phyloP scores from a whole-genome alignment of 768 basidiomycete species.

The Boletus reticulatus region DNA sequence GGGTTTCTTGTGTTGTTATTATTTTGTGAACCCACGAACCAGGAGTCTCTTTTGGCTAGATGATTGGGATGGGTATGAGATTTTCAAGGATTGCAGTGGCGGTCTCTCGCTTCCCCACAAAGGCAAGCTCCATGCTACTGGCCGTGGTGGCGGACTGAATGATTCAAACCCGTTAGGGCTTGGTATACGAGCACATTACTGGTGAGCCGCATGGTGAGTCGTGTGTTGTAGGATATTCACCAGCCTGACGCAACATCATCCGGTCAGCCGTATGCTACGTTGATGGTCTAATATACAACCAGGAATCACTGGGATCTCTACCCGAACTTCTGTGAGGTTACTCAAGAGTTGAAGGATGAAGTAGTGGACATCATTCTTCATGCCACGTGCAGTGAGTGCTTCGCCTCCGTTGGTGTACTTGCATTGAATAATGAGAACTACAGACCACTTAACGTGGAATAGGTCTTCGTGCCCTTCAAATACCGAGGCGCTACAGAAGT shows the following conservation, averaged over 20 bases:
- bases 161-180: slow-evolving; percentile 20
- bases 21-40: slow-evolving; percentile 47
- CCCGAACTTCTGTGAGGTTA: slow-evolving; percentile 6
- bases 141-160: background rate
- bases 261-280: background rate
- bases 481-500: slow-evolving; percentile 19
- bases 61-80: slow-evolving; percentile 32
- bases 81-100: slow-evolving; percentile 30
- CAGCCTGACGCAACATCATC: slow-evolving; percentile 5
- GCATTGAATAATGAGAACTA: background rate
- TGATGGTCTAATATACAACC: background rate
- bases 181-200: slow-evolving; percentile 37
- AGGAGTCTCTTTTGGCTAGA: slow-evolving; percentile 58
- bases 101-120: slow-evolving; percentile 19
- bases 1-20: slow-evolving; percentile 39
- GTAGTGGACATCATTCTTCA: slow-evolving; percentile 25
- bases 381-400: slow-evolving; percentile 24
- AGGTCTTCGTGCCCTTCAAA: slow-evolving; percentile 24
- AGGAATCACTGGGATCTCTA: slow-evolving; percentile 36
- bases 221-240: background rate
- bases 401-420: background rate
- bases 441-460: slow-evolving; percentile 29
- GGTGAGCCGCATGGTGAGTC: slow-evolving; percentile 27
- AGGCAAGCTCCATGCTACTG: slow-evolving; percentile 8
- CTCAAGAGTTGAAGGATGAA: slow-evolving; percentile 26